Conservation (phyloP, 2,329 filamentous ascomycete genomes). For the Aspergillus pseudotamarii region DNA sequence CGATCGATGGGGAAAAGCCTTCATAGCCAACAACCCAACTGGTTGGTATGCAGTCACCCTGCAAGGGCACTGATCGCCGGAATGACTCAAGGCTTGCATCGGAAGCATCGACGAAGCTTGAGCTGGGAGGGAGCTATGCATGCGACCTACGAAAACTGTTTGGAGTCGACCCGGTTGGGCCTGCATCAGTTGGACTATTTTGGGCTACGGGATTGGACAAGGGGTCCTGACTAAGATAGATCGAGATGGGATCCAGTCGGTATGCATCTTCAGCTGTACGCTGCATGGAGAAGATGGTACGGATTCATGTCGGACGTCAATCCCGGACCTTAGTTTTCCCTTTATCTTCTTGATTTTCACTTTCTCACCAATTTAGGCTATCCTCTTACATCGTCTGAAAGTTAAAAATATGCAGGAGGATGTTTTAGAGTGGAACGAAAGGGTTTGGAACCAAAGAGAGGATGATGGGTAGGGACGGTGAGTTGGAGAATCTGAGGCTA, state of each 20-base stretch:
- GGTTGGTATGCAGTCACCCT: background rate
- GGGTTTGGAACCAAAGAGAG: too few species aligned
- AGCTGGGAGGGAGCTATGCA: too few species aligned
- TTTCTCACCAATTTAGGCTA: background rate
- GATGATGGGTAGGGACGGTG: background rate
- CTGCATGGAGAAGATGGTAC: background rate
- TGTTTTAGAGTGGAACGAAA: background rate
- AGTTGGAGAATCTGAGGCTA: background rate
- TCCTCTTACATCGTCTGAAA: background rate
- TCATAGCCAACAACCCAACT: background rate
- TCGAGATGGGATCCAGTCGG: background rate
- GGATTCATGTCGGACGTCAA: background rate
- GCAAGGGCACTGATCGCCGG: constrained; percentile 4
- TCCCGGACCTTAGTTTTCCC: background rate
- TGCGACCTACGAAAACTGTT: too few species aligned
- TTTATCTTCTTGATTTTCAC: background rate
- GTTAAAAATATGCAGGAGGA: background rate
- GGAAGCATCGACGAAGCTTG: background rate
- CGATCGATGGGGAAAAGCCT: background rate
- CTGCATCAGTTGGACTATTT: background rate
- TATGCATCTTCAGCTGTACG: background rate
- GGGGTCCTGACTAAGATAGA: background rate
- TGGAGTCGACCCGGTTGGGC: background rate
- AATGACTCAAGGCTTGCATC: background rate
- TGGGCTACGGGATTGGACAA: background rate